A percentile compares a stretch with the other conserved stretches of the same genome.
Evolutionary conservation across 805 yeast genomes (phyloP).

Genomic region (Metschnikowia reukaufii): DNA sequence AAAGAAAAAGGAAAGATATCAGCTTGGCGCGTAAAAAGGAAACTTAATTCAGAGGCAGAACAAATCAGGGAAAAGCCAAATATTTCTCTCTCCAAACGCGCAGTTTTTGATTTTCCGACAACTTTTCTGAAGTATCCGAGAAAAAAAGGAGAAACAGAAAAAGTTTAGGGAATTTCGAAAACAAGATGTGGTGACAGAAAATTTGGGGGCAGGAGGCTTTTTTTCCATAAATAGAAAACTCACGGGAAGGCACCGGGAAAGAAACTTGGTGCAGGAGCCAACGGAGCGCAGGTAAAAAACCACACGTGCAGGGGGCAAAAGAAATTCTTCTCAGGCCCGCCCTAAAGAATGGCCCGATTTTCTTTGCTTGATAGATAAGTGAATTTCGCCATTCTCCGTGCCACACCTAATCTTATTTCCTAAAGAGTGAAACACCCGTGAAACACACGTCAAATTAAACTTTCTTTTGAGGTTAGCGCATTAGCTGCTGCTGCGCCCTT

Average conservation of each 20-base stretch:
- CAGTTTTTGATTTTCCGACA: neutral
- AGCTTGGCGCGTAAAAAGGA: neutral
- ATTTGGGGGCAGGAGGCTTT: neutral
- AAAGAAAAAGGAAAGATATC: neutral
- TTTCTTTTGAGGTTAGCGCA: neutral
- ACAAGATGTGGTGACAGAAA: no score
- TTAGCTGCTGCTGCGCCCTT: conserved; percentile 4
- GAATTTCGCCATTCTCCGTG: no score
- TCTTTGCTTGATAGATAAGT: no score
- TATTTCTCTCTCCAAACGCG: neutral
- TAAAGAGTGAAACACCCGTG: neutral
- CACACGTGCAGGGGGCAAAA: neutral
- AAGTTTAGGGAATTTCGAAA: no score
- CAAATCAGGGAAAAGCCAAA: neutral
- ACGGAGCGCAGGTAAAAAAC: neutral
- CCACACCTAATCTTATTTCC: neutral
- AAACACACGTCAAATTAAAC: neutral
- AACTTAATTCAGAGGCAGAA: neutral
- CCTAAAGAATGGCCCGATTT: no score
- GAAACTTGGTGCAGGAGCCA: conserved; percentile 5
- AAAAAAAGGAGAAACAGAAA: no score
- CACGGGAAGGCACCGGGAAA: neutral
- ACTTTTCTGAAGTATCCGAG: neutral
- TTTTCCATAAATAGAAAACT: conserved; percentile 5
- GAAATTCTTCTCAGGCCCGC: neutral